Base-by-base conservation (phyloP, 2,329 filamentous ascomycete species). In the Gliomastix tumulicola region DNA sequence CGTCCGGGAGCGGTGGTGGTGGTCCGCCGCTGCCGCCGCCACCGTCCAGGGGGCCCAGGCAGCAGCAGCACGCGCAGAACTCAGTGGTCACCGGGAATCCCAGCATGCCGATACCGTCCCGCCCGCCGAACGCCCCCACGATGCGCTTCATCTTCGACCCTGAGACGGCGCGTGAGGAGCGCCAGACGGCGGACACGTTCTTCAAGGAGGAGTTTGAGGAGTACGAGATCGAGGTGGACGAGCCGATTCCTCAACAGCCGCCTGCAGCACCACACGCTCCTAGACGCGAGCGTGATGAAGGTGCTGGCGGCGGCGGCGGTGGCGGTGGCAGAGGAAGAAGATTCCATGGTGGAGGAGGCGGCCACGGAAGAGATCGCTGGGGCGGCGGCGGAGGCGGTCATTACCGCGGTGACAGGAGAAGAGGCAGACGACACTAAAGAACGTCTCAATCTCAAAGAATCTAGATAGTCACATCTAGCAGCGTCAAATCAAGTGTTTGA, bases 71-170 rank as follows among this genome's bases (percentile, higher is more conserved):
- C 21, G 30, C 25, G 13, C 13, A 9, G 22, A 25, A n/a, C 22
- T 9, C 22, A 9, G 22, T n/a, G 9, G 30, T 15, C 3, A 11
- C 4, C 6, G 16, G 16, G 16, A 34, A 34, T 8, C 32, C 16
- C 20, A 1, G 49, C 53, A 11, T 13, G 7, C 25, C 25, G 13
- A 13, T 13, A 13, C 25, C 25, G 13, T 46, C 50, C 9, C 45
- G 57, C 2, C 51, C 56, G 6, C 56, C 57, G 50, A 43, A 66
- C 59, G 47, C 68, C 53, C 57, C 84, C 7, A 94, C 90, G 0
- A 79, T 94, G 45, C 77, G 92, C 7, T 97, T 95, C 57, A 87
- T 96, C 60, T 81, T 97, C 34, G 85, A 95, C 45, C 77, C 82
- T 0, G 81, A 83, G 37, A 75, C 82, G 34, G 88, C 88, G 3